Base-by-base conservation (phyloP, 352 stramenopile genomes). In the Globisporangium sylvaticum region DNA sequence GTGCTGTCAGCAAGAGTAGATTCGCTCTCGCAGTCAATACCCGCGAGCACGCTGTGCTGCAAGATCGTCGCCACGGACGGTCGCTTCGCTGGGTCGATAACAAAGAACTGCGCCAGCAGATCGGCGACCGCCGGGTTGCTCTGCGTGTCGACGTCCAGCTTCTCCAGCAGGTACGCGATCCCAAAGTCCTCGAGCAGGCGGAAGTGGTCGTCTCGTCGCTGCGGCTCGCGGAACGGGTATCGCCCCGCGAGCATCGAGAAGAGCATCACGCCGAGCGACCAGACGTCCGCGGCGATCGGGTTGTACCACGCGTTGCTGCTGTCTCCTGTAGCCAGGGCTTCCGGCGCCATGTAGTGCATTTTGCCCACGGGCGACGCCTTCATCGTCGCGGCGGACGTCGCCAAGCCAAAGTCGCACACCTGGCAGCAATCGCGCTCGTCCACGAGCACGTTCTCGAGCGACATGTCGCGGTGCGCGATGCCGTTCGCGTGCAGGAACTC, bases 401-500 rank as follows among this genome's bases (percentile, higher is more conserved):
- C 77, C 66, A 95, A 75, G 34, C 87, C 87, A 64, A 95, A 95
- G 80, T 95, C 87, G 42, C 76, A 85, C 60, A 95, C 84, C 50
- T 93, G 80, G 69, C 83, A 92, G 68, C 70, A 78, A 68, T 91
- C 84, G 7, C 71, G 44, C 24, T 75, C 75, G 58, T 91, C 82
- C 32, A 95, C 81, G 1, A 95, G 72, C 62, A 95, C 76, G 65
- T 95, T 95, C 62, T 95, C 88, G 10, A 94, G 75, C 18, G 85
- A 94, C 57, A 95, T 62, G 58, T 95, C 88, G 32, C 88, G 81
- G 70, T 95, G 88, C 32, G 84, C 85, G 64, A 95, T 90, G 55
- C 78, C 85, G 39, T 92, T 71, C 3, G 73, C 67, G 67, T 95
- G 88, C 34, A 95, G 72, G 67, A 94, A 95, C 8, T 77, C 66